These are phyloP conservation scores for Rhodomyrtus psidioides DNA, from an alignment of 441 rosid genomes.

Conservation along the genomic window DNA sequence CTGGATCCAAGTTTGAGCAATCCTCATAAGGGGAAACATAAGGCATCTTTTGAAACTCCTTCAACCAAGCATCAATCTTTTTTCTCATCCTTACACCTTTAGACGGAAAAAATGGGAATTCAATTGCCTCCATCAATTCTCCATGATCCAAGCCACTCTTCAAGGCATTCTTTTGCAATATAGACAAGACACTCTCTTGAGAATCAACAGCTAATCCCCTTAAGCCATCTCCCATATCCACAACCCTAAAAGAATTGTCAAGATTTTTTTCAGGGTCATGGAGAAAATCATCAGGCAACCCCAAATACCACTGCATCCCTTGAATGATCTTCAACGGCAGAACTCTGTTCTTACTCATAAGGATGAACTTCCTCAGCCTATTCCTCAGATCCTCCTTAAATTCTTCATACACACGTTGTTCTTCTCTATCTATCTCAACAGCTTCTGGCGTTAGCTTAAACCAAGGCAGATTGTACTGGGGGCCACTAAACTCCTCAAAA, in stretches of 20 bases:
- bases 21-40: conserved; percentile 74
- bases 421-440: conserved; percentile 45
- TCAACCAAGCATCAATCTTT: conserved; percentile 64
- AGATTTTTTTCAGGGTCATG: conserved; percentile 26
- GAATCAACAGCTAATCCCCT: conserved; percentile 46
- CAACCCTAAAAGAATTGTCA: conserved; percentile 41
- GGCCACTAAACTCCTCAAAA: conserved; percentile 73
- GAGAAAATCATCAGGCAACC: conserved; percentile 58
- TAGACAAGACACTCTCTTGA: conserved; percentile 29
- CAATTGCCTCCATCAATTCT: conserved; percentile 30
- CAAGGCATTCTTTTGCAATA: conserved; percentile 53
- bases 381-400: conserved; percentile 39
- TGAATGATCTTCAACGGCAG: conserved; percentile 65
- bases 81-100: conserved; percentile 65
- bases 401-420: conserved; percentile 33
- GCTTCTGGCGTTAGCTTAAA: conserved; percentile 73
- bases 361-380: conserved; percentile 51
- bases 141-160: conserved; percentile 28
- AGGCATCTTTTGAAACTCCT: conserved; percentile 63
- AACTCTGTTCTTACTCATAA: conserved; percentile 58
- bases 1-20: conserved; percentile 48
- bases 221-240: conserved; percentile 65
- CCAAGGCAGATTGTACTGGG: conserved; percentile 75
- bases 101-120: conserved; percentile 73
- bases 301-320: conserved; percentile 81